Evolutionary conservation across 306 rosid species (phyloP), one percentile per base, ranked within the genome.

Genomic region (Macrotyloma uniflorum): DNA sequence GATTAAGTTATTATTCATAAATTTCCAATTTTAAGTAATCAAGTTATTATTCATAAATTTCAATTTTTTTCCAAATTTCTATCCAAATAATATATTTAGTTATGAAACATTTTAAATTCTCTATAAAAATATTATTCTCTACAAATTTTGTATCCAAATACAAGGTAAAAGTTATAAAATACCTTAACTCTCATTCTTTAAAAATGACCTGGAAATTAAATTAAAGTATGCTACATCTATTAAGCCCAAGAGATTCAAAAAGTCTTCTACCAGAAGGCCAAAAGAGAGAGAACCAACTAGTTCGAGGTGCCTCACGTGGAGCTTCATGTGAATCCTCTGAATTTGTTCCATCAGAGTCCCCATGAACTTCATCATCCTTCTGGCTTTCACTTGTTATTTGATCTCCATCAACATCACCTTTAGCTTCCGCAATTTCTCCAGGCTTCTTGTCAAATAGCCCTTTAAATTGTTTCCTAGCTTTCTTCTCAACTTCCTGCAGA

Each of bases 361-460:
- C 84, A 8, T 75, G 58, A 55, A 40, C 73, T 67, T 84, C 91
- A 55, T 18, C 79, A 22, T 81, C 81, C 53, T 80, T 79, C 63
- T 70, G 88, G 62, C 45, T 86, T 72, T 87, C 86, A 38, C 85
- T 80, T 18, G 83, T 57, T 45, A 63, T 79, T 76, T 75, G 80
- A 62, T 73, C 88, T 65, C 30, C 78, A 67, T 84, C 85, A 49
- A 82, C 88, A 45, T 82, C 86, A 6, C 73, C 75, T 32, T 86
- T 85, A 53, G 23, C 96, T 40, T 88, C 91, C 1, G 98, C 70
- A 53, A 95, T 95, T 84, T 95, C 94, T 70, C 98, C 97, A 2
- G 99, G 99, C 76, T 88, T 95, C 85, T 91, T 95, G 87, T 93
- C 98, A 45, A 95, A 95, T 43, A 93, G 91, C 69, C 98, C 97